A percentile compares a stretch with the other conserved stretches of the same genome.
These are phyloP conservation scores for Aspergillus fructus DNA, from an alignment of 2,329 filamentous ascomycete genomes.

Conservation along the genomic window DNA sequence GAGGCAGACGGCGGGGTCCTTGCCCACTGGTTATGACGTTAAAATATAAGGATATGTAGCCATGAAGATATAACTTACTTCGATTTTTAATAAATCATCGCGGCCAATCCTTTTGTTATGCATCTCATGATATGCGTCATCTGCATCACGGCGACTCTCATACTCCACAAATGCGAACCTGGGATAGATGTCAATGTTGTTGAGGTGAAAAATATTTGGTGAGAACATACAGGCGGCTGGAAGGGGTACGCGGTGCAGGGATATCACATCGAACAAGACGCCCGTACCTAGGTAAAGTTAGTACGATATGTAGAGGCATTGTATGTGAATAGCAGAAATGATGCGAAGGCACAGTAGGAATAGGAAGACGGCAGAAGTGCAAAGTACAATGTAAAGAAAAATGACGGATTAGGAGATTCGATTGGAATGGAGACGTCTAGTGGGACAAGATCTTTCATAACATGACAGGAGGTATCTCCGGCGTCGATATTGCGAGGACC, in stretches of 20 bases:
- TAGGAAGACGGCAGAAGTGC: neutral
- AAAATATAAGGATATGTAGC: neutral
- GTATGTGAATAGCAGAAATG: neutral
- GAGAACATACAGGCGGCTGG: slow-evolving; percentile 83
- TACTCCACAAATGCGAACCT: slow-evolving; percentile 99
- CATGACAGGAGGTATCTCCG: slow-evolving; percentile 17
- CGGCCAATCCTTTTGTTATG: slow-evolving; percentile 98
- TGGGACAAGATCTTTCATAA: slow-evolving; percentile 10
- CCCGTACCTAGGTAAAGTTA: slow-evolving; percentile 72
- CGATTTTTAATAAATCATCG: slow-evolving; percentile 95
- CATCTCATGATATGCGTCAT: slow-evolving; percentile 99
- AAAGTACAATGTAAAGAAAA: slow-evolving; percentile 1
- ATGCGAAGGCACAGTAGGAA: neutral
- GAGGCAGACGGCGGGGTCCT: slow-evolving; percentile 96
- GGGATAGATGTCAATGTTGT: slow-evolving; percentile 36
- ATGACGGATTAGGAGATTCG: neutral
- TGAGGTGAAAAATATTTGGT: slow-evolving; percentile 28
- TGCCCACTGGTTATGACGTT: slow-evolving; percentile 72
- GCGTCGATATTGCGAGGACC: slow-evolving; percentile 23
- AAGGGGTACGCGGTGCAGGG: slow-evolving; percentile 88
- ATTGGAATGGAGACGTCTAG: slow-evolving; percentile 1
- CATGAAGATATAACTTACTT: slow-evolving; percentile 58
- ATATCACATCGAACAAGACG: slow-evolving; percentile 98
- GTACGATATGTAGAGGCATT: slow-evolving; percentile 18
- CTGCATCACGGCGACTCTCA: slow-evolving; percentile 94